A percentile compares a stretch with the other conserved stretches of the same genome.
Conservation (phyloP, 2,329 filamentous ascomycete species). For the Pseudogymnoascus verrucosus region DNA sequence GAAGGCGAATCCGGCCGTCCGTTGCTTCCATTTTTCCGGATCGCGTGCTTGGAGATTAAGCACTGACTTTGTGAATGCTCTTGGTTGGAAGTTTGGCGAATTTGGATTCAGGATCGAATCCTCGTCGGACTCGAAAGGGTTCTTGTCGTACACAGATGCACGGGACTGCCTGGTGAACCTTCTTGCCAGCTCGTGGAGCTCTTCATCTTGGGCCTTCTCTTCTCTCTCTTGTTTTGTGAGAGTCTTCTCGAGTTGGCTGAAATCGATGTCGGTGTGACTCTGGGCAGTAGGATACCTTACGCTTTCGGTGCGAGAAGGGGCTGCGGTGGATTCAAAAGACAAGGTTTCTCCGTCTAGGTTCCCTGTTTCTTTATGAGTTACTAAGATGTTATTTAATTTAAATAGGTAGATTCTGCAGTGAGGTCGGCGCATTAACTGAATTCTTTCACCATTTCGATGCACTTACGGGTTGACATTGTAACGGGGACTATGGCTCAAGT, state of each 20-base stretch:
- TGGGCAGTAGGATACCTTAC: neutral
- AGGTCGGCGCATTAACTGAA: neutral
- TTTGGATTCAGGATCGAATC: slow-evolving; percentile 44
- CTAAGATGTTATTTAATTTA: neutral
- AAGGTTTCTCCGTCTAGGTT: neutral
- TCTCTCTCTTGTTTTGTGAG: neutral
- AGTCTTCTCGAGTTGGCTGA: neutral
- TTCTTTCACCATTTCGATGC: neutral
- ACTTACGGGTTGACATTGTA: neutral
- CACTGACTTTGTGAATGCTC: slow-evolving; percentile 52
- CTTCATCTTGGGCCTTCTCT: slow-evolving; percentile 1
- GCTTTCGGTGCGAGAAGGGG: neutral
- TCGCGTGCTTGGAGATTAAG: slow-evolving; percentile 45
- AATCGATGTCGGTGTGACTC: neutral
- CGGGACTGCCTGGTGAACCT: slow-evolving; percentile 10
- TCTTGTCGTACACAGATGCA: slow-evolving; percentile 19
- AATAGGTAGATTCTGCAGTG: neutral
- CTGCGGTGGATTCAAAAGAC: neutral
- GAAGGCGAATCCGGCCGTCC: slow-evolving; percentile 57
- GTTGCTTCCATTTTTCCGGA: slow-evolving; percentile 43
- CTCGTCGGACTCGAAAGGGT: slow-evolving; percentile 39
- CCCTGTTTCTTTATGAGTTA: neutral
- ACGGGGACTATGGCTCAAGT: neutral
- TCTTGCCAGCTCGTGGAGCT: neutral
- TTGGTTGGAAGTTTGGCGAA: slow-evolving; percentile 43